Evolutionary conservation across 106 monocot species (phyloP).

Genomic region (Acanthochlamys bracteata): DNA sequence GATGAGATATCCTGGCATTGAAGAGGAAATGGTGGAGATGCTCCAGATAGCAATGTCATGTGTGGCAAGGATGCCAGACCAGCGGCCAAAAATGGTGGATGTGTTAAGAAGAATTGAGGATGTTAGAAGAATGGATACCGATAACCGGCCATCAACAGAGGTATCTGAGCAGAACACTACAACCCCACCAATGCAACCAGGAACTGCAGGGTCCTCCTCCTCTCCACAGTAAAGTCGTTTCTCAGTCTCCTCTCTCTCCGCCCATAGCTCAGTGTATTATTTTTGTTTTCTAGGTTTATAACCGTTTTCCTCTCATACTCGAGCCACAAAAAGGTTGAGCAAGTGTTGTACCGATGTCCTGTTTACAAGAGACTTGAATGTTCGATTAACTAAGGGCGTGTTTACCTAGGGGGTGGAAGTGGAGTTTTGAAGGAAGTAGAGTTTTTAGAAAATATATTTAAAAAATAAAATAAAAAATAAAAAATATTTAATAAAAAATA

Average conservation of each 20-base stretch:
- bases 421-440: no score
- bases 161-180: conserved; percentile 4
- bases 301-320: no score
- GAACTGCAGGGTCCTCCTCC: neutral
- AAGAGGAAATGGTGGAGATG: conserved; percentile 60
- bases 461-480: no score
- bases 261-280: neutral
- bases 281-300: no score
- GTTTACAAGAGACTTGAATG: no score
- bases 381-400: no score
- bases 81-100: conserved; percentile 34
- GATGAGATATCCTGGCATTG: conserved; percentile 40
- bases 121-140: conserved; percentile 20
- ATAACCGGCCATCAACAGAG: conserved; percentile 18
- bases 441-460: no score
- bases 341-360: no score
- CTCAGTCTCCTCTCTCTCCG: neutral
- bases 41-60: conserved; percentile 45
- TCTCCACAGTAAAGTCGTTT: neutral
- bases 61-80: conserved; percentile 30
- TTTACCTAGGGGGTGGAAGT: no score
- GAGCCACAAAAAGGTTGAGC: no score
- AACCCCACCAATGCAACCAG: conserved; percentile 1
- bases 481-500: no score
- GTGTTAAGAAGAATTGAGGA: conserved; percentile 39